Percentiles rank a stretch among this genome's conserved stretches.
Conservation (phyloP, 1,284 basidiomycete genomes). For the Moniliella sp. region DNA sequence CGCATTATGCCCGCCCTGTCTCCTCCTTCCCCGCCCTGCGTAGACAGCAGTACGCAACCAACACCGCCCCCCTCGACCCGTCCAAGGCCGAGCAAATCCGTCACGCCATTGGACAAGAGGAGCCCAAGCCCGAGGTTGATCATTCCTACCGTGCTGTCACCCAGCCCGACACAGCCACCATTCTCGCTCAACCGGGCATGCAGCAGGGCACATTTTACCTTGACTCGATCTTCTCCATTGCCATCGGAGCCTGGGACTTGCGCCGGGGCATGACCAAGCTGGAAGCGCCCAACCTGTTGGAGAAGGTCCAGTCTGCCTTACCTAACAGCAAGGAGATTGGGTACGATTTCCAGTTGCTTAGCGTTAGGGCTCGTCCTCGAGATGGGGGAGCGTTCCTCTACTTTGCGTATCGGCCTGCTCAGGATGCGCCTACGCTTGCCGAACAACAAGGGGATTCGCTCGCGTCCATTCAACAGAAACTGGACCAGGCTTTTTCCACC, state of each 20-base stretch:
- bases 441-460: constrained; percentile 10
- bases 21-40: too few species aligned
- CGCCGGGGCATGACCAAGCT: constrained; percentile 11
- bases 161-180: too few species aligned
- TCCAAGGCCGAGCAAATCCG: too few species aligned
- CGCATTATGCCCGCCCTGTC: too few species aligned
- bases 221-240: constrained; percentile 23
- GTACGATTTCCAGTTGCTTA: constrained; percentile 20
- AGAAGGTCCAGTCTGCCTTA: constrained; percentile 10
- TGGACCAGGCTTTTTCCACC: constrained; percentile 7
- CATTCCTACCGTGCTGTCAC: too few species aligned
- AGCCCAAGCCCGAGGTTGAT: too few species aligned
- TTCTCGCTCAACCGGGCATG: too few species aligned
- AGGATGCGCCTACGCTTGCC: constrained; percentile 7
- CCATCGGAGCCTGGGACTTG: constrained; percentile 17
- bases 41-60: too few species aligned
- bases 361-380: constrained; percentile 14
- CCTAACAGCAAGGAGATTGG: constrained; percentile 11
- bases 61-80: too few species aligned
- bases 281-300: constrained; percentile 9
- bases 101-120: too few species aligned
- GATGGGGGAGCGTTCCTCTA: constrained; percentile 16
- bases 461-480: constrained; percentile 11
- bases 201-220: too few species aligned
- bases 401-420: constrained; percentile 3